phyloP scores from a whole-genome alignment of 805 yeast species.

The Metschnikowia chrysomelidarum region DNA sequence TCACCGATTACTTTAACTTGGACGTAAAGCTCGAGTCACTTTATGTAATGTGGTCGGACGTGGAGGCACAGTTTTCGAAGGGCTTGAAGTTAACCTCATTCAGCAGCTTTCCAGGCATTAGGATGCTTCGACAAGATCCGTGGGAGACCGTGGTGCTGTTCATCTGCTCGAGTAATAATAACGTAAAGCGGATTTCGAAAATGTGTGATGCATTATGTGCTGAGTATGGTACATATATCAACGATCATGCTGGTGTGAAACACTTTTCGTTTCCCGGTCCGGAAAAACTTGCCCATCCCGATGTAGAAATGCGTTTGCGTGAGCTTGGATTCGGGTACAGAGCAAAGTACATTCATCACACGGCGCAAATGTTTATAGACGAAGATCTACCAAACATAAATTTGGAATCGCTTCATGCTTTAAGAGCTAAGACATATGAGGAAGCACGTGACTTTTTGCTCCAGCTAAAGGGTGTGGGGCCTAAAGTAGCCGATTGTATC shows the following conservation, averaged over 20 bases:
- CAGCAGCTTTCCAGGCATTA: slow-evolving; percentile 57
- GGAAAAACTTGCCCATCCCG: slow-evolving; percentile 35
- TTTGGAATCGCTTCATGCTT: slow-evolving; percentile 34
- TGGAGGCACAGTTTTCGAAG: slow-evolving; percentile 49
- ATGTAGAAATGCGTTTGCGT: slow-evolving; percentile 43
- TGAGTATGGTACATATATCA: slow-evolving; percentile 64
- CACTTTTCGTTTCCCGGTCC: slow-evolving; percentile 79
- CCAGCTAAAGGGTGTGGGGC: slow-evolving; percentile 86
- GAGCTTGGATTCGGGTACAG: slow-evolving; percentile 81
- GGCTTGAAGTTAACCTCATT: slow-evolving; percentile 32
- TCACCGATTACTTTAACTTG: slow-evolving; percentile 71
- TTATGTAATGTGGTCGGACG: slow-evolving; percentile 58
- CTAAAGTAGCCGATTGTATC: slow-evolving; percentile 97
- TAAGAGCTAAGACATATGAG: slow-evolving; percentile 48
- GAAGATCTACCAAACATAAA: slow-evolving; percentile 37
- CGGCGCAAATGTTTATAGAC: slow-evolving; percentile 57
- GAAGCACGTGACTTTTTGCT: slow-evolving; percentile 59
- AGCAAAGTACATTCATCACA: slow-evolving; percentile 80
- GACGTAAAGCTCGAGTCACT: slow-evolving; percentile 51
- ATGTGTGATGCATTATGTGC: slow-evolving; percentile 82
- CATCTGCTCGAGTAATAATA: slow-evolving; percentile 94
- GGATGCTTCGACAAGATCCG: slow-evolving; percentile 91
- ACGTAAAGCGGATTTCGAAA: slow-evolving; percentile 86
- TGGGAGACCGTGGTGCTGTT: slow-evolving; percentile 93
- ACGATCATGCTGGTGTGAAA: slow-evolving; percentile 48